phyloP scores from a whole-genome alignment of 2,329 filamentous ascomycete species.

The Clonostachys solani region DNA sequence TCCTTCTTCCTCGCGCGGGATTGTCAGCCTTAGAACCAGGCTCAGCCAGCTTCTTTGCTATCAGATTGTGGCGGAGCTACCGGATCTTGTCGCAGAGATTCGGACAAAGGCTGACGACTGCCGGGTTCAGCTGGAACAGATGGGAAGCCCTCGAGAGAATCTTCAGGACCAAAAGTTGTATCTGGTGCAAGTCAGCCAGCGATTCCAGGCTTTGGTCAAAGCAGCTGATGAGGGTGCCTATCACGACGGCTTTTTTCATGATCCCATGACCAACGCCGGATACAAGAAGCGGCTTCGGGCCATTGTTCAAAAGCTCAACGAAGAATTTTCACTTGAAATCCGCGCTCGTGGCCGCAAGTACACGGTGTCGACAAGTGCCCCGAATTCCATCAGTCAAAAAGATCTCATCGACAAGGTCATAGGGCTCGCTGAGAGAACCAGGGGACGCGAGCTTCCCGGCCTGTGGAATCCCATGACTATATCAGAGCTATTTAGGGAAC shows the following conservation, averaged over 20 bases:
- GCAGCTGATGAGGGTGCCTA: conserved; percentile 20
- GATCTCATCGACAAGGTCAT: conserved; percentile 8
- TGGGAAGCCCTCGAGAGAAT: conserved; percentile 44
- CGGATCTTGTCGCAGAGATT: conserved; percentile 36
- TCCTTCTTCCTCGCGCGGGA: conserved; percentile 32
- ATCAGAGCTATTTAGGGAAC: conserved; percentile 53
- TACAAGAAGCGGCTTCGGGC: conserved; percentile 23
- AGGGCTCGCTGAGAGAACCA: conserved; percentile 21
- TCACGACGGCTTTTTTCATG: conserved; percentile 18
- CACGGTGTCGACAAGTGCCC: conserved; percentile 15
- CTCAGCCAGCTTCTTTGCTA: conserved; percentile 45
- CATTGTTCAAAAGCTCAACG: conserved; percentile 19
- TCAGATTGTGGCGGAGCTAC: conserved; percentile 41
- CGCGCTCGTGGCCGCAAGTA: conserved; percentile 19
- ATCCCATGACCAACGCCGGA: conserved; percentile 1
- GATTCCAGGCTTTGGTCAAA: conserved; percentile 25
- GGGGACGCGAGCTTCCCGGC: conserved; percentile 50
- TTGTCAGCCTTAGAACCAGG: conserved; percentile 37
- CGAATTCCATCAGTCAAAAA: not conserved
- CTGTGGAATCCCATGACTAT: conserved; percentile 58
- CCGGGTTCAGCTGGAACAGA: conserved; percentile 27
- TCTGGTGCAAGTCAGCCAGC: conserved; percentile 38
- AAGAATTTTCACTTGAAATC: conserved; percentile 18
- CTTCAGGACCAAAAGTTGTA: conserved; percentile 40
- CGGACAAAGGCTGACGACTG: conserved; percentile 24